Evolutionary conservation across 768 basidiomycete species (phyloP).

Genomic region (Phaeolepiota aurea): DNA sequence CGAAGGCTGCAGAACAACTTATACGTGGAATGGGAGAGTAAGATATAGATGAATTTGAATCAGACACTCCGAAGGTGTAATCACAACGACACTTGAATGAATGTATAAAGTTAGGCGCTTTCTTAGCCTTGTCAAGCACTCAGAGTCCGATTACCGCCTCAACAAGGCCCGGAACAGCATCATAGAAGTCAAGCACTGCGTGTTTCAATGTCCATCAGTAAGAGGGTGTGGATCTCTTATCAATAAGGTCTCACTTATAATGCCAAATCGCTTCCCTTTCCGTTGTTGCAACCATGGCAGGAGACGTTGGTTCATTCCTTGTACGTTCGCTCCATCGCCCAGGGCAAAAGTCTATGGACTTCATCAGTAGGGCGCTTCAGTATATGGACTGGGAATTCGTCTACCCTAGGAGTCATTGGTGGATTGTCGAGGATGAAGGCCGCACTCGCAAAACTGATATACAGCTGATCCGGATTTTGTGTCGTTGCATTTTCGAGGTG

Average conservation of each 20-base stretch:
- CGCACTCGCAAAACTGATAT: slow-evolving; percentile 40
- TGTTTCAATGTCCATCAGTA: neutral
- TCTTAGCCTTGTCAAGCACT: too few species aligned
- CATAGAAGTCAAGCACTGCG: slow-evolving; percentile 43
- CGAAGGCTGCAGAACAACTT: neutral
- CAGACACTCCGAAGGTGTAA: too few species aligned
- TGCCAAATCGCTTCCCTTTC: slow-evolving; percentile 36
- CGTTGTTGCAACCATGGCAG: slow-evolving; percentile 31
- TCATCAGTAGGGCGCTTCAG: neutral
- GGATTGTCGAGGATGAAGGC: slow-evolving; percentile 25
- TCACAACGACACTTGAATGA: neutral
- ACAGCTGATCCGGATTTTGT: slow-evolving; percentile 31
- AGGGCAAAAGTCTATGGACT: slow-evolving; percentile 30
- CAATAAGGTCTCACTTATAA: slow-evolving; percentile 29
- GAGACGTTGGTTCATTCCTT: slow-evolving; percentile 35
- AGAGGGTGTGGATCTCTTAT: too few species aligned
- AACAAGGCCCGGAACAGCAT: slow-evolving; percentile 34
- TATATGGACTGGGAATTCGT: slow-evolving; percentile 2
- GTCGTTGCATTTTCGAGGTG: slow-evolving; percentile 33
- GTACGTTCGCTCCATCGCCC: slow-evolving; percentile 25
- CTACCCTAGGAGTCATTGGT: slow-evolving; percentile 26
- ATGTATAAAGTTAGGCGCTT: neutral
- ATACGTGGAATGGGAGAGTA: too few species aligned
- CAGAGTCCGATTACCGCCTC: slow-evolving; percentile 34
- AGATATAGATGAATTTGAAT: too few species aligned